A percentile compares a stretch with the other conserved stretches of the same genome.
Conservation (phyloP, 2,329 filamentous ascomycete species). For the Ophiostoma sp. region DNA sequence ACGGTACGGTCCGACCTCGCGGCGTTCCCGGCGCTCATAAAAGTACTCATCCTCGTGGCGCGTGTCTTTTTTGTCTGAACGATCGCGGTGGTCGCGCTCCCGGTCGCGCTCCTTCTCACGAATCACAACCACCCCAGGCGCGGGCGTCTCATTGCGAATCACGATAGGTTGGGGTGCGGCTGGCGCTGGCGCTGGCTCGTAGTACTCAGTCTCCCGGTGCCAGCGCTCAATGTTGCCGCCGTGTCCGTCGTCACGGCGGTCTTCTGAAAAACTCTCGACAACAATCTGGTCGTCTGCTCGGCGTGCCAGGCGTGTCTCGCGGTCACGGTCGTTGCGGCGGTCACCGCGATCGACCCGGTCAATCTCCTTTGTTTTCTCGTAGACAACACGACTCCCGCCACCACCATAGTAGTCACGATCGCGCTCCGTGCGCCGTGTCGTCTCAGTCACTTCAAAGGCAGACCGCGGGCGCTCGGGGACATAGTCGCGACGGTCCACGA, state of each 20-base stretch:
- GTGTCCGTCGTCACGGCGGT: slow-evolving; percentile 48
- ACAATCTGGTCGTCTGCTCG: slow-evolving; percentile 49
- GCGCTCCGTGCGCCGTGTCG: slow-evolving; percentile 34
- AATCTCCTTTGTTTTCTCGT: slow-evolving; percentile 47
- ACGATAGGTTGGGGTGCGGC: slow-evolving; percentile 51
- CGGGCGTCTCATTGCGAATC: slow-evolving; percentile 58
- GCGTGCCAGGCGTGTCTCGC: slow-evolving; percentile 45
- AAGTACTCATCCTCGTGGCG: slow-evolving; percentile 49
- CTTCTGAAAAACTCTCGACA: slow-evolving; percentile 55
- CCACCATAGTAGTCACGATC: slow-evolving; percentile 30
- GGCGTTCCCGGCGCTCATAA: slow-evolving; percentile 52
- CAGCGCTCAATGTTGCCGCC: slow-evolving; percentile 59
- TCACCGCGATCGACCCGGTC: slow-evolving; percentile 37
- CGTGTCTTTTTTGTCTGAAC: slow-evolving; percentile 30
- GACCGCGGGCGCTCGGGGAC: slow-evolving; percentile 54
- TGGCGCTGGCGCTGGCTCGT: slow-evolving; percentile 50
- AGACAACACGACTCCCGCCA: slow-evolving; percentile 39
- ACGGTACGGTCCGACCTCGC: slow-evolving; percentile 46
- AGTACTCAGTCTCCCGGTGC: slow-evolving; percentile 64
- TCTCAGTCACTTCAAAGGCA: slow-evolving; percentile 45
- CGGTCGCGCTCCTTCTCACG: slow-evolving; percentile 31
- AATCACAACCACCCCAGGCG: slow-evolving; percentile 40
- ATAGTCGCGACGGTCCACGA: slow-evolving; percentile 46
- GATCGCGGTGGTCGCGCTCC: not conserved
- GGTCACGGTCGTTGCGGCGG: slow-evolving; percentile 37